Evolutionary conservation across 352 stramenopile genomes (phyloP), one percentile per base, ranked within the genome.

Genomic region (Aphanomyces cochlioides): DNA sequence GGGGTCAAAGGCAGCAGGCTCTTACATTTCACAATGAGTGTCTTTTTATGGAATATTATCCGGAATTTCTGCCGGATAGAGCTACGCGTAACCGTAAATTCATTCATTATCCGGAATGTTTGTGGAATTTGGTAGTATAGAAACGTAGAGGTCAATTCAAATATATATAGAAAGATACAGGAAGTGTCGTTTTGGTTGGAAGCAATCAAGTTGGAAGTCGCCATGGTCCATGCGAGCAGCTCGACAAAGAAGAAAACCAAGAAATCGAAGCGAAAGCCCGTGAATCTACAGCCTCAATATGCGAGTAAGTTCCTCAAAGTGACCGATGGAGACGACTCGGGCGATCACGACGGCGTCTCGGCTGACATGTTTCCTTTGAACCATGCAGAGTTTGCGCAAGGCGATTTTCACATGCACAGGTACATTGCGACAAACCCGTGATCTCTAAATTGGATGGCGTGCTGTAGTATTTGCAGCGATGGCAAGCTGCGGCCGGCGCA

Each of bases 361-460:
- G 80, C 80, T 73, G 81, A 89, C 76, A 90, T 94, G 84, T 94
- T 90, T 73, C 86, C 86, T 47, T 76, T 78, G 68, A 94, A 94
- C 77, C 74, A 83, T 47, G 68, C 74, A 70, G 72, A 76, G 39
- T 67, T 66, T 53, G 75, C 82, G 40, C 76, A 79, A 40, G 87
- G 83, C 3, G 87, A 95, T 68, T 95, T 95, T 66, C 87, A 95
- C 73, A 65, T 95, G 74, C 87, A 95, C 79, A 94, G 87, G 86
- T 92, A 45, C 19, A 61, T 36, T 4, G n/a, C 34, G 21, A 7
- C 48, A 41, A 7, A 6, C 45, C 21, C 28, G 17, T 71, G 28
- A 10, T 65, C 47, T 67, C 21, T 17, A 34, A 41, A 36, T 41
- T 43, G 19, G 5, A 41, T 47, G 19, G 8, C 63, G 50, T 58